A percentile compares a stretch with the other conserved stretches of the same genome.
Conservation (phyloP, 805 yeast genomes). For the Debaryomyces castellii region DNA sequence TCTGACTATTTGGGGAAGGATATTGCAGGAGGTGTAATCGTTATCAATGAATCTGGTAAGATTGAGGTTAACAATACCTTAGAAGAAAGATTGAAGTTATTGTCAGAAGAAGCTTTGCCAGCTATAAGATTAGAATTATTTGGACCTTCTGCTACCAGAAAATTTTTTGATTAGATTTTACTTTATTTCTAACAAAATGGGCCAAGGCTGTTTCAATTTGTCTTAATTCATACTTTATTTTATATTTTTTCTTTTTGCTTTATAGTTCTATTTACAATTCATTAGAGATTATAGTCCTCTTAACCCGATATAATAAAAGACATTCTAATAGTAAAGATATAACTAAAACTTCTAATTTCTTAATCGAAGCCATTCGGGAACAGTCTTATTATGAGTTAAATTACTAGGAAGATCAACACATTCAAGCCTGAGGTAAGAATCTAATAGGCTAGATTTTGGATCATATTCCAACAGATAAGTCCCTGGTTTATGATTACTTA, state of each 20-base stretch:
- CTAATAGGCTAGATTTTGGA: neutral
- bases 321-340: neutral
- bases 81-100: constrained; percentile 85
- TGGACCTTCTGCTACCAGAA: constrained; percentile 82
- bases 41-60: constrained; percentile 70
- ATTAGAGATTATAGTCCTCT: neutral
- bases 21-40: constrained; percentile 81
- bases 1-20: constrained; percentile 57
- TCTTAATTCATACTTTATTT: neutral
- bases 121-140: constrained; percentile 88
- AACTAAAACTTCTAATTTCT: too few relatives aligned
- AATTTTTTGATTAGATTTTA: constrained; percentile 71
- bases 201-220: neutral
- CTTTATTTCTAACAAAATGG: neutral
- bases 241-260: neutral
- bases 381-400: neutral
- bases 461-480: neutral
- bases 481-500: neutral
- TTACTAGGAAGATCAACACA: neutral
- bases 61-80: constrained; percentile 90
- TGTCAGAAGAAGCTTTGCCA: constrained; percentile 85
- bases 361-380: neutral
- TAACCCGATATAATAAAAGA: neutral
- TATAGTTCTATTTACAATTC: constrained; percentile 2
- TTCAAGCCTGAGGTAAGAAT: neutral